Evolutionary conservation across 23 red algal genomes (phyloP).

Genomic region (Agarophyton chilense): DNA sequence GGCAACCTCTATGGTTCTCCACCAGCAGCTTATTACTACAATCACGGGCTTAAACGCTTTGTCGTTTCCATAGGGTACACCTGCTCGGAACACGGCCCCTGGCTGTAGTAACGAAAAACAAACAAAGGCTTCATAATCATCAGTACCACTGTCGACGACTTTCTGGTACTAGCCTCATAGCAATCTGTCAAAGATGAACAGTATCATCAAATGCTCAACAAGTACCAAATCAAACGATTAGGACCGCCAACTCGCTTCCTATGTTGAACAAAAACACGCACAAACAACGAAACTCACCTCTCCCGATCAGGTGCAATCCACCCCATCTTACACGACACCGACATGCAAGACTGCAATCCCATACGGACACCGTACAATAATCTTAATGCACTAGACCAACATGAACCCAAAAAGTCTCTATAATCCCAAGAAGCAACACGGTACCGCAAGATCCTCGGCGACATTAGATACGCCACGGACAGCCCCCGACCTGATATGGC

Average conservation of each 20-base stretch:
- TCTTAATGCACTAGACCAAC: background rate
- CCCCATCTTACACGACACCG: background rate
- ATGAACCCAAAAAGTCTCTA: background rate
- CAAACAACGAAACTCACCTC: background rate
- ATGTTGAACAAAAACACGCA: background rate
- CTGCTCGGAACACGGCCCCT: background rate
- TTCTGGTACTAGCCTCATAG: too few relatives aligned
- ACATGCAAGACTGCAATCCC: too few relatives aligned
- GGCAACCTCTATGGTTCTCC: slow-evolving; percentile 24
- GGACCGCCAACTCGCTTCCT: too few relatives aligned
- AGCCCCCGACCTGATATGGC: too few relatives aligned
- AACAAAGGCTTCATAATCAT: too few relatives aligned
- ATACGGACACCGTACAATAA: background rate
- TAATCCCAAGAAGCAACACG: too few relatives aligned
- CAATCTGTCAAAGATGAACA: background rate
- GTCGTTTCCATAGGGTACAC: background rate
- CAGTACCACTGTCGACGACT: too few relatives aligned
- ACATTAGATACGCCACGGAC: too few relatives aligned
- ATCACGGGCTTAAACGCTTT: background rate
- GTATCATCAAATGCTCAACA: background rate
- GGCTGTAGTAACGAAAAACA: background rate
- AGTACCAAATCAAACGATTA: slow-evolving; percentile 7
- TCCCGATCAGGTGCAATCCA: background rate
- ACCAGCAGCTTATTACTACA: background rate
- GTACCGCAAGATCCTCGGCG: too few relatives aligned